Conservation (phyloP, 2,329 filamentous ascomycete species). For the Aspergillus fumigatus region DNA sequence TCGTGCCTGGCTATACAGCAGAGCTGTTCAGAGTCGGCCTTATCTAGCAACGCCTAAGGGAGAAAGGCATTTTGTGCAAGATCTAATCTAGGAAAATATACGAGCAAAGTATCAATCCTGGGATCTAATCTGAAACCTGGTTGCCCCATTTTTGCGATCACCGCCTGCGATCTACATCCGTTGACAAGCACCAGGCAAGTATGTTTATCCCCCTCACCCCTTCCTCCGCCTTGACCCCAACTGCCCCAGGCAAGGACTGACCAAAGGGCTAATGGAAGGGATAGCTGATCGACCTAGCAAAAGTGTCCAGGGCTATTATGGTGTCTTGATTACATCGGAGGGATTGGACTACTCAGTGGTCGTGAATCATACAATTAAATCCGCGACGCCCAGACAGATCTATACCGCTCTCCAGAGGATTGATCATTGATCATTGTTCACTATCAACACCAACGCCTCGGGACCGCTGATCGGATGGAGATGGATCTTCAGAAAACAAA, state of each 20-base stretch:
- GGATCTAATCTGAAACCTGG: conserved; percentile 1
- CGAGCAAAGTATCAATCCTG: conserved; percentile 7
- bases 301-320: conserved; percentile 15
- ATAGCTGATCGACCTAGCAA: conserved; percentile 12
- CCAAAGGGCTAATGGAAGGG: conserved; percentile 17
- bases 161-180: conserved; percentile 13
- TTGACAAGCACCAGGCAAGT: conserved; percentile 15
- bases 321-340: conserved; percentile 20
- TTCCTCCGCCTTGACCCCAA: conserved; percentile 12
- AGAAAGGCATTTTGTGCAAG: not conserved
- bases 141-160: conserved; percentile 12
- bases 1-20: not conserved
- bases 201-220: conserved; percentile 13
- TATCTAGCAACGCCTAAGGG: not conserved
- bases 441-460: not conserved
- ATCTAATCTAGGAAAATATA: not conserved
- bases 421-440: not conserved
- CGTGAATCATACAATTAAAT: conserved; percentile 1
- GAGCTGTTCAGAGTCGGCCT: not conserved
- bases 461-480: conserved; percentile 12
- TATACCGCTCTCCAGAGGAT: not conserved
- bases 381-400: not conserved
- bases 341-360: conserved; percentile 16
- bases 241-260: conserved; percentile 18
- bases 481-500: conserved; percentile 42